Evolutionary conservation across 2,329 filamentous ascomycete genomes (phyloP).

Genomic region (Penicillium sp.): DNA sequence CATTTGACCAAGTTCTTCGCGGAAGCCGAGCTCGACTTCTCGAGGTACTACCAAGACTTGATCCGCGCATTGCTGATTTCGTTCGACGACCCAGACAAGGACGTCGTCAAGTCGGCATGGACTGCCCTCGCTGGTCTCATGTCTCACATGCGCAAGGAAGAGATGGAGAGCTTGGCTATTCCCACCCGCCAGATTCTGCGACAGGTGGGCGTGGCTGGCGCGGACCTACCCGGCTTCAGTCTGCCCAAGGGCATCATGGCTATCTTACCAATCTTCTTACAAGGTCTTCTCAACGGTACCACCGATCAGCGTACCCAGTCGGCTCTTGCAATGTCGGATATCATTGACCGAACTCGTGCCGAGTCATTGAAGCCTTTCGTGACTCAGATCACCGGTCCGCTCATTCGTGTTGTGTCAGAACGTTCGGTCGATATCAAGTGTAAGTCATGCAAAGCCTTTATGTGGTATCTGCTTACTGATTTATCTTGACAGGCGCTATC

Average conservation of each 20-base stretch:
- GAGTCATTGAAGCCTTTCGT: conserved; percentile 87
- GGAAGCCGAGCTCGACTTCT: conserved; percentile 74
- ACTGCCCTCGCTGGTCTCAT: conserved; percentile 77
- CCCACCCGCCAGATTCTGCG: conserved; percentile 79
- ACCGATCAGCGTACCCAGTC: conserved; percentile 84
- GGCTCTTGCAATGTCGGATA: conserved; percentile 86
- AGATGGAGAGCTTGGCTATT: conserved; percentile 86
- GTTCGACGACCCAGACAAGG: conserved; percentile 75
- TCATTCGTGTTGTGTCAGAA: conserved; percentile 96
- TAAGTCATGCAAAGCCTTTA: conserved; percentile 17
- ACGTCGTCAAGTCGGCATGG: conserved; percentile 86
- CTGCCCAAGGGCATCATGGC: conserved; percentile 96
- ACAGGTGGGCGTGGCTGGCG: conserved; percentile 78
- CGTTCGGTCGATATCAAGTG: conserved; percentile 87
- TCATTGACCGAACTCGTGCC: conserved; percentile 83
- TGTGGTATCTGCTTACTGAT: conserved; percentile 15
- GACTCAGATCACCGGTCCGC: conserved; percentile 90
- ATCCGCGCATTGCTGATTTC: conserved; percentile 82
- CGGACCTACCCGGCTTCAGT: conserved; percentile 74
- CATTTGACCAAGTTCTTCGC: conserved; percentile 83
- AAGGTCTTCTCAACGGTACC: conserved; percentile 94
- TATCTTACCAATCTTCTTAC: conserved; percentile 89
- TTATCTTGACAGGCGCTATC: conserved; percentile 59
- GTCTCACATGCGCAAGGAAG: conserved; percentile 83
- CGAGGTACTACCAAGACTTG: conserved; percentile 89